phyloP scores from a whole-genome alignment of 2,329 filamentous ascomycete species.

The Diaporthe batatas region DNA sequence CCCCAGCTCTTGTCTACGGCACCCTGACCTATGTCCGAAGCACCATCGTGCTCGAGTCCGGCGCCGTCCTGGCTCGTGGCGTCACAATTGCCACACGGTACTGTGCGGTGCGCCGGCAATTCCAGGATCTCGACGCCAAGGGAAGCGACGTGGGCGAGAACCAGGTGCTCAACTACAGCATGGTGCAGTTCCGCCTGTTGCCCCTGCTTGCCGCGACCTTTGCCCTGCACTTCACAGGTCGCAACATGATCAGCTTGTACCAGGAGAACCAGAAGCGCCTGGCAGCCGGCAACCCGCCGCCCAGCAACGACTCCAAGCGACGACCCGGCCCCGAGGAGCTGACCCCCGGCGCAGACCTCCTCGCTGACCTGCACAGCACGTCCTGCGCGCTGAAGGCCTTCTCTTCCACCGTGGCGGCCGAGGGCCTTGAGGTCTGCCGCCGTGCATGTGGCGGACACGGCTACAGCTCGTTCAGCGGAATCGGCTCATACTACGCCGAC shows the following conservation, averaged over 20 bases:
- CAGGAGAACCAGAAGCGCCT: slow-evolving; percentile 79
- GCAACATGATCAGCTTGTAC: slow-evolving; percentile 81
- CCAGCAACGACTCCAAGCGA: slow-evolving; percentile 55
- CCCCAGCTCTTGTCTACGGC: slow-evolving; percentile 78
- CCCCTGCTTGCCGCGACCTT: slow-evolving; percentile 81
- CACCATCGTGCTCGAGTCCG: slow-evolving; percentile 80
- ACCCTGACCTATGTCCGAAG: slow-evolving; percentile 82
- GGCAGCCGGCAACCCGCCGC: slow-evolving; percentile 54
- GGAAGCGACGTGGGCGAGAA: slow-evolving; percentile 71
- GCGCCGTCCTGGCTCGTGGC: slow-evolving; percentile 78
- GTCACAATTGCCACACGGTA: slow-evolving; percentile 85
- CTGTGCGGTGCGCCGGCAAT: slow-evolving; percentile 80
- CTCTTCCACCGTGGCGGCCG: slow-evolving; percentile 78
- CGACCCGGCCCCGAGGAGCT: slow-evolving; percentile 77
- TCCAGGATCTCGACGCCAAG: slow-evolving; percentile 77
- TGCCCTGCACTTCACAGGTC: slow-evolving; percentile 84
- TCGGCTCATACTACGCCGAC: slow-evolving; percentile 80
- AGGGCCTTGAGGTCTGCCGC: slow-evolving; percentile 81
- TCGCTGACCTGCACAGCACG: slow-evolving; percentile 82
- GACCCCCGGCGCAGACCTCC: slow-evolving; percentile 73
- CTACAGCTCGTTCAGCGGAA: slow-evolving; percentile 81
- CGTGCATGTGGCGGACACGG: slow-evolving; percentile 84
- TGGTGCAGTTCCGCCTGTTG: slow-evolving; percentile 81
- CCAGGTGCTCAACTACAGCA: slow-evolving; percentile 84
- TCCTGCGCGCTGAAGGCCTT: slow-evolving; percentile 83